Base-by-base conservation (phyloP, 75 land plant genomes). In the Selaginella tamariscina region DNA sequence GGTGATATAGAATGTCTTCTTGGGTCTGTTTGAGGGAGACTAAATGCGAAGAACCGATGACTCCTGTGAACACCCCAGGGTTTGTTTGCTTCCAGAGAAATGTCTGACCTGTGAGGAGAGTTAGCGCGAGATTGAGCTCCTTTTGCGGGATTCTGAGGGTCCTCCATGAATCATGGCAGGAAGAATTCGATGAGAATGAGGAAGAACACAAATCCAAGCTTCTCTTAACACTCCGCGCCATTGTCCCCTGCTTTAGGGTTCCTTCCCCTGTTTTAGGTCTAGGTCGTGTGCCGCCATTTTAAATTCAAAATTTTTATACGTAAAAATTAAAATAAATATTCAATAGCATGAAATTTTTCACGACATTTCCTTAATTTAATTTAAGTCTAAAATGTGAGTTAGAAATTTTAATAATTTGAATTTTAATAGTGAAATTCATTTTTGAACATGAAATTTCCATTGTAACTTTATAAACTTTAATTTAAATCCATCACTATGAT, bases 31-130 rank as follows among this genome's bases (percentile, higher is more conserved):
- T 73, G 70, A 94, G 84, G 32, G 98, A 86, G 33, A 94, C 28
- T 32, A 94, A 73, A 56, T 83, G 77, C n/a, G n/a, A n/a, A 59
- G 81, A 26, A 0, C 78, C 80, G 2, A 94, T 71, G 20, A 75
- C 80, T 32, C 98, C 98, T 2, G 96, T 94, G 75, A 33, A 94
- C 39, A 77, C 79, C 20, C 72, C 31, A 2, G 77, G 69, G 22
- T 75, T 83, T 22, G 98, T 94, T 31, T 72, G 73, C 64, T 74
- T 78, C 98, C 98, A 94, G n/a, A 84, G 69, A 79, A 94, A 94
- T 70, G 85, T 84, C 73, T 94, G 98, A 64, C 98, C 98, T 5
- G 98, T 94, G 31, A 83, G 88, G 57, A 94, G 85, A 0, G 95
- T 94, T 68, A 94, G 86, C 23, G 85, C 83, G 32, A 89, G 74